These are phyloP conservation scores for Mollisia scopiformis DNA, from an alignment of 2,329 filamentous ascomycete species.

Conservation along the genomic window DNA sequence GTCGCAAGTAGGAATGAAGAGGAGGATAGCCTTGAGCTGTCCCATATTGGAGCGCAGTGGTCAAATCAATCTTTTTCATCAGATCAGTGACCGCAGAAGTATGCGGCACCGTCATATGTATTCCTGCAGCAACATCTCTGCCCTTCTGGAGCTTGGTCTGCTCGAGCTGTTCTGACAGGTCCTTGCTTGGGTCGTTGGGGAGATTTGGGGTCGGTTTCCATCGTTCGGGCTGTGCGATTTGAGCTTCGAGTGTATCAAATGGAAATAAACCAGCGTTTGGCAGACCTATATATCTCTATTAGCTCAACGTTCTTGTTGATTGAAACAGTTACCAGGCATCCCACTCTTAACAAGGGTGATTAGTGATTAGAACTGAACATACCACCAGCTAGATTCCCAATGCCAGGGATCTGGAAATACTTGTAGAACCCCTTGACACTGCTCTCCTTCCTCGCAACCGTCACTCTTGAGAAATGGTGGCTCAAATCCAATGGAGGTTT, in stretches of 20 bases:
- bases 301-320: slow-evolving; percentile 2
- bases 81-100: slow-evolving; percentile 59
- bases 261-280: slow-evolving; percentile 85
- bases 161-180: slow-evolving; percentile 41
- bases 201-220: slow-evolving; percentile 72
- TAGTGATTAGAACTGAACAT: slow-evolving; percentile 32
- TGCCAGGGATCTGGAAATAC: slow-evolving; percentile 71
- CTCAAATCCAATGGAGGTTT: slow-evolving; percentile 70
- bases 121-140: slow-evolving; percentile 27
- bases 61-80: slow-evolving; percentile 75
- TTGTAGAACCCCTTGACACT: slow-evolving; percentile 83
- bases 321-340: not conserved
- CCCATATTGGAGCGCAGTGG: slow-evolving; percentile 85
- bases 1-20: slow-evolving; percentile 74
- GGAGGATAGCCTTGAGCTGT: slow-evolving; percentile 81
- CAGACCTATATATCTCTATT: slow-evolving; percentile 53
- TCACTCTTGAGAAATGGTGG: slow-evolving; percentile 75
- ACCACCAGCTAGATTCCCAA: slow-evolving; percentile 66
- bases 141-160: slow-evolving; percentile 33
- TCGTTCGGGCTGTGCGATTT: slow-evolving; percentile 73
- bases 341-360: slow-evolving; percentile 6
- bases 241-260: slow-evolving; percentile 87
- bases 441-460: slow-evolving; percentile 66
- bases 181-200: slow-evolving; percentile 43
- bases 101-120: slow-evolving; percentile 74